These are phyloP conservation scores for Cryptococcus sp. DNA, from an alignment of 1,284 basidiomycete species.

Conservation along the genomic window DNA sequence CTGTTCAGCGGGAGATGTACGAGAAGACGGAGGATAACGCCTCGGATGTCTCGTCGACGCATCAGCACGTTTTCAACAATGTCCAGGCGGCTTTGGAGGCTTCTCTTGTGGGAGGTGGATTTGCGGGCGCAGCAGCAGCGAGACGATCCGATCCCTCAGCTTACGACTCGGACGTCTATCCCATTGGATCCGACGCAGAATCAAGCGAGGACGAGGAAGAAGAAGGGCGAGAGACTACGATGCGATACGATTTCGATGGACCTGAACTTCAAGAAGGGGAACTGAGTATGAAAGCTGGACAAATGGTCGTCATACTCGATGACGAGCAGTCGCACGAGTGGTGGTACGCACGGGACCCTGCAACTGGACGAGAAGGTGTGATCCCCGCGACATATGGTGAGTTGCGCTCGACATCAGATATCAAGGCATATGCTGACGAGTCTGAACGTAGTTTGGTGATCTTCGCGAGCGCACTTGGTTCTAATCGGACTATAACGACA, in stretches of 20 bases:
- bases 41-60: conserved; percentile 58
- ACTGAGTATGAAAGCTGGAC: conserved; percentile 46
- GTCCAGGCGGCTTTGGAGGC: conserved; percentile 74
- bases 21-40: conserved; percentile 66
- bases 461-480: background rate
- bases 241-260: conserved; percentile 48
- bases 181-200: conserved; percentile 55
- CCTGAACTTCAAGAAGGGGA: conserved; percentile 47
- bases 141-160: conserved; percentile 29
- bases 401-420: conserved; percentile 7
- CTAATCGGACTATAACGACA: no score
- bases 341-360: conserved; percentile 84
- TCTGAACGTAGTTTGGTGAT: conserved; percentile 6
- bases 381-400: conserved; percentile 76
- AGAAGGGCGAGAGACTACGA: conserved; percentile 47
- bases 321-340: conserved; percentile 61
- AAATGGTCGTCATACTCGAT: conserved; percentile 43
- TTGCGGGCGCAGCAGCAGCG: conserved; percentile 17
- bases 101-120: conserved; percentile 41
- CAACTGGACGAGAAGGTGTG: conserved; percentile 77
- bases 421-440: background rate
- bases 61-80: conserved; percentile 74
- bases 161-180: conserved; percentile 35
- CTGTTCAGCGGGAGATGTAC: conserved; percentile 54
- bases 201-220: conserved; percentile 61